These are phyloP conservation scores for Xylaria scruposa DNA, from an alignment of 495 filamentous ascomycete species.

Conservation along the genomic window DNA sequence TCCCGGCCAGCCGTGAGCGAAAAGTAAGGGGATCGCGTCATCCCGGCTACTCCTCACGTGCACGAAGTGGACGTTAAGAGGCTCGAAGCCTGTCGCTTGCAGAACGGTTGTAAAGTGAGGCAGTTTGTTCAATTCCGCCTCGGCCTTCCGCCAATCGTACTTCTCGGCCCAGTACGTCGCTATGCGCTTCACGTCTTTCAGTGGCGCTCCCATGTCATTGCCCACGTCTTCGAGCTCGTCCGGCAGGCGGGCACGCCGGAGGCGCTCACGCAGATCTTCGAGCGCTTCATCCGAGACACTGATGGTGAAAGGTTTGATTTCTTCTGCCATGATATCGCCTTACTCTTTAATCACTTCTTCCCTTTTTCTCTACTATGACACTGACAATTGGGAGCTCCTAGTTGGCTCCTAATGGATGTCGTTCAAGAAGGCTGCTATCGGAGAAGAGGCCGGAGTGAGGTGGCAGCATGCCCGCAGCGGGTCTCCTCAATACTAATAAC, in stretches of 20 bases:
- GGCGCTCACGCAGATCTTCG: constrained; percentile 30
- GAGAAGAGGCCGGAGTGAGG: constrained; percentile 1
- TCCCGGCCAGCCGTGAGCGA: constrained; percentile 68
- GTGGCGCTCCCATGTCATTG: constrained; percentile 31
- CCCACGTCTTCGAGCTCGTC: constrained; percentile 32
- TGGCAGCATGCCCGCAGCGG: not conserved
- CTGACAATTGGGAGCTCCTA: not conserved
- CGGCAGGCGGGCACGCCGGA: constrained; percentile 36
- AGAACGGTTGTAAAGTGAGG: constrained; percentile 59
- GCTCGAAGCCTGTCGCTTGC: constrained; percentile 43
- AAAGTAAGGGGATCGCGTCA: constrained; percentile 60
- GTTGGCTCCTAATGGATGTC: not conserved
- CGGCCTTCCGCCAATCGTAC: constrained; percentile 42
- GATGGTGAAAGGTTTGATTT: constrained; percentile 35
- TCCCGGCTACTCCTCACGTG: constrained; percentile 53
- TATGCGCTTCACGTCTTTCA: constrained; percentile 33
- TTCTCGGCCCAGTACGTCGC: constrained; percentile 28
- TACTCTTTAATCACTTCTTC: not conserved
- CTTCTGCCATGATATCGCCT: constrained; percentile 17
- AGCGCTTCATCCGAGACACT: constrained; percentile 33
- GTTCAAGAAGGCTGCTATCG: not conserved
- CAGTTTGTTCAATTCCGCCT: constrained; percentile 55
- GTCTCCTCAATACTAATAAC: not conserved
- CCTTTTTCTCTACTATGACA: not conserved
- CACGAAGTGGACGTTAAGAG: constrained; percentile 55